Percentiles rank a stretch among this genome's conserved stretches.
phyloP scores from a whole-genome alignment of 1,284 basidiomycete species.

The Vanrija sp. region DNA sequence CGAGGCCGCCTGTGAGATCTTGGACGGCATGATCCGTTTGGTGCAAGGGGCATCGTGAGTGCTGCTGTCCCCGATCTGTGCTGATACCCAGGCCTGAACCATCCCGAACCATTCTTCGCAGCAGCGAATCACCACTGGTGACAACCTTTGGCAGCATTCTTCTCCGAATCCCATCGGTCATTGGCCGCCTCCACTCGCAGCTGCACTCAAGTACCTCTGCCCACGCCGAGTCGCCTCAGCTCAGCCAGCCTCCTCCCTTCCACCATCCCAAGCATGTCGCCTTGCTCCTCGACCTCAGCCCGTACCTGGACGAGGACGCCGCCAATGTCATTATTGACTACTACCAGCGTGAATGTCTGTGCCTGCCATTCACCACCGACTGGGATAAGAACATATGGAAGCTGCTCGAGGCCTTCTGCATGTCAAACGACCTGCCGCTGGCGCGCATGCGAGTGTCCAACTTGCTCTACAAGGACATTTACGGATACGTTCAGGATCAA shows the following conservation, averaged over 20 bases:
- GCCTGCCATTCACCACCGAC: constrained; percentile 50
- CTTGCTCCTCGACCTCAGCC: constrained; percentile 46
- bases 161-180: constrained; percentile 35
- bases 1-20: constrained; percentile 34
- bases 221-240: background rate
- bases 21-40: constrained; percentile 28
- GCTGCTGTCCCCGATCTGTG: no score
- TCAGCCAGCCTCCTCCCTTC: constrained; percentile 15
- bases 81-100: background rate
- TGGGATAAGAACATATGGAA: constrained; percentile 53
- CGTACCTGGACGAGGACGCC: constrained; percentile 47
- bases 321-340: constrained; percentile 50
- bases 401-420: constrained; percentile 49
- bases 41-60: constrained; percentile 28
- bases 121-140: constrained; percentile 13
- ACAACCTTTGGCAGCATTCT: constrained; percentile 27
- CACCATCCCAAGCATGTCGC: constrained; percentile 45
- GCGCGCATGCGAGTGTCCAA: constrained; percentile 39
- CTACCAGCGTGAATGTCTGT: constrained; percentile 50
- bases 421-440: constrained; percentile 23
- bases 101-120: constrained; percentile 1
- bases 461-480: constrained; percentile 49
- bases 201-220: constrained; percentile 12
- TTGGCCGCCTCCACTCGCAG: constrained; percentile 31
- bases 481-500: constrained; percentile 48